These are phyloP conservation scores for Phialocephala sp. DNA, from an alignment of 2,329 filamentous ascomycete species.

Conservation along the genomic window DNA sequence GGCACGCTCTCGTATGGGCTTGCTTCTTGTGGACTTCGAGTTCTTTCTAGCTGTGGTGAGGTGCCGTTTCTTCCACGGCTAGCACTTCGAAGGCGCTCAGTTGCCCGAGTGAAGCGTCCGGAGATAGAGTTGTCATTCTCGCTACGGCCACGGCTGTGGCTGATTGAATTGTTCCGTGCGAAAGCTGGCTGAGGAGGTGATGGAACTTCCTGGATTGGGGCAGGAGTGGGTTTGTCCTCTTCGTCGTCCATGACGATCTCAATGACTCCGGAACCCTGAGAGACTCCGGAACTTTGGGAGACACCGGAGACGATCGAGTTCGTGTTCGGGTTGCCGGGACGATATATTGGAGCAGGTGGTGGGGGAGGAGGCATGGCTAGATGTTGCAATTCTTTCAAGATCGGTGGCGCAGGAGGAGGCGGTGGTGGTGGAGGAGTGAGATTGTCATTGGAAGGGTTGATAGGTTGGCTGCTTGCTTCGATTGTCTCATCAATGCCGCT, in stretches of 20 bases:
- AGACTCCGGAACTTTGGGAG: constrained; percentile 58
- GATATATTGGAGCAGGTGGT: constrained; percentile 62
- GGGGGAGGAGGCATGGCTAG: constrained; percentile 65
- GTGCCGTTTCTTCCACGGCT: constrained; percentile 57
- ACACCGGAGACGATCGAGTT: constrained; percentile 45
- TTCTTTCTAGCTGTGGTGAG: constrained; percentile 31
- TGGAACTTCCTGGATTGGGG: constrained; percentile 28
- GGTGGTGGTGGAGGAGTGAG: constrained; percentile 57
- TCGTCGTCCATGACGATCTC: constrained; percentile 71
- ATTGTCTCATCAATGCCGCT: constrained; percentile 55
- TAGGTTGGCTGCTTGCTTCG: constrained; percentile 45
- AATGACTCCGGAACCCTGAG: constrained; percentile 61
- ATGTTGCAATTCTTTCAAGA: constrained; percentile 68
- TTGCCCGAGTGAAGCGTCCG: constrained; percentile 60
- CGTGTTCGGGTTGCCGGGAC: constrained; percentile 41
- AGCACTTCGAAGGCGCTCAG: constrained; percentile 64
- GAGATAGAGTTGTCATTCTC: constrained; percentile 57
- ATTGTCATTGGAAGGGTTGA: constrained; percentile 56
- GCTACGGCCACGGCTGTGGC: constrained; percentile 63
- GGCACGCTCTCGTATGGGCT: constrained; percentile 44
- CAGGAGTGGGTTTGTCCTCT: constrained; percentile 32
- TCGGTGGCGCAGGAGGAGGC: constrained; percentile 56
- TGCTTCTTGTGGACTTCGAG: constrained; percentile 35
- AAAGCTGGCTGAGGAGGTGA: constrained; percentile 52
- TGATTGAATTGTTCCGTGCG: constrained; percentile 36